These are phyloP conservation scores for Penicillium sclerotigenum DNA, from an alignment of 2,329 filamentous ascomycete species.

Conservation along the genomic window DNA sequence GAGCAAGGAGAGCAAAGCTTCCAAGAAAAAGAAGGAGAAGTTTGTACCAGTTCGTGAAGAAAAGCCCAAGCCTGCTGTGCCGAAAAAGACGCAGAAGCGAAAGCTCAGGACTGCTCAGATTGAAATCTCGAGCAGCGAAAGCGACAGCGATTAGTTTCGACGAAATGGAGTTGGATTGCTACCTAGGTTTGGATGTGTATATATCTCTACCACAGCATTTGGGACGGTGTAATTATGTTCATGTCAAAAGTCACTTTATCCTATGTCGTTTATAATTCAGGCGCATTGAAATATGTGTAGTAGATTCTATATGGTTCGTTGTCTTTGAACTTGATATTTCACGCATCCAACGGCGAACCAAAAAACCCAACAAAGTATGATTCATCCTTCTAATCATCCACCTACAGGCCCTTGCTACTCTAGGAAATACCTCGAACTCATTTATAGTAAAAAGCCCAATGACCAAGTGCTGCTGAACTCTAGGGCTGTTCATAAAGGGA, in stretches of 20 bases:
- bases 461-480: neutral
- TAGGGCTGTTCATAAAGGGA: neutral
- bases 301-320: neutral
- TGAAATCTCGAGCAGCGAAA: conserved; percentile 28
- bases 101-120: conserved; percentile 23
- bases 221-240: conserved; percentile 10
- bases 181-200: conserved; percentile 12
- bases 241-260: conserved; percentile 9
- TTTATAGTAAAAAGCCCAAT: neutral
- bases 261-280: neutral
- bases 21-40: conserved; percentile 11
- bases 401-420: no score
- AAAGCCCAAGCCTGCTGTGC: conserved; percentile 10
- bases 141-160: conserved; percentile 21
- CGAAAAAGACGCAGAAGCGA: conserved; percentile 28
- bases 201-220: conserved; percentile 17
- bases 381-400: no score
- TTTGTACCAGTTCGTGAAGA: conserved; percentile 1
- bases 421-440: neutral
- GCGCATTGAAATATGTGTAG: neutral
- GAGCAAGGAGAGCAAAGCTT: conserved; percentile 8
- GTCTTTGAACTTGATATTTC: neutral
- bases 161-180: neutral
- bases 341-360: neutral
- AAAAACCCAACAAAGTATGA: neutral